These are phyloP conservation scores for Cyclotella cryptica DNA, from an alignment of 108 stramenopile genomes.

Conservation along the genomic window DNA sequence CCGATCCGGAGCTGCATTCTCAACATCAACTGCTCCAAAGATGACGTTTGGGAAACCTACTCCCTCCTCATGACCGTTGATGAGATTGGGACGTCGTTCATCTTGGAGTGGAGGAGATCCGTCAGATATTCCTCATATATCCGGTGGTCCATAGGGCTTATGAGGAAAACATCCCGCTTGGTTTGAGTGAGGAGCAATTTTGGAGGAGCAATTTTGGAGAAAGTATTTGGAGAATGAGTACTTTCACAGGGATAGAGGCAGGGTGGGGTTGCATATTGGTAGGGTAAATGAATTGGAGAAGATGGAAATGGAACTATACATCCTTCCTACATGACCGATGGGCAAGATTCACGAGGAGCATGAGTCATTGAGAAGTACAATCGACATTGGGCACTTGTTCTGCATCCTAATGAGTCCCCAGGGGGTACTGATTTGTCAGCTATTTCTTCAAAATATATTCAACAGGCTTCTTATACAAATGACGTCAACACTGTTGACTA, in stretches of 20 bases:
- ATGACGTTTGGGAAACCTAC: constrained; percentile 90
- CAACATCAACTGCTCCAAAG: constrained; percentile 85
- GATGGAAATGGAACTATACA: constrained; percentile 56
- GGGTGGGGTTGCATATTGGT: constrained; percentile 62
- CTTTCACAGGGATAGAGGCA: constrained; percentile 90
- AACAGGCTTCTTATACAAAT: constrained; percentile 20
- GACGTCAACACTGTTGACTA: constrained; percentile 64
- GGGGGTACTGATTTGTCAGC: constrained; percentile 62
- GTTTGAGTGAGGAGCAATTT: constrained; percentile 86
- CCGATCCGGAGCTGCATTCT: constrained; percentile 78
- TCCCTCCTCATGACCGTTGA: constrained; percentile 44
- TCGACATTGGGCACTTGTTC: constrained; percentile 88
- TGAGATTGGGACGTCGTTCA: constrained; percentile 37
- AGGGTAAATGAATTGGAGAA: constrained; percentile 40
- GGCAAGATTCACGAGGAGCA: constrained; percentile 63
- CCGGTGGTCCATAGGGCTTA: constrained; percentile 91
- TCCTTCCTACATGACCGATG: constrained; percentile 52
- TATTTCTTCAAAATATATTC: constrained; percentile 57
- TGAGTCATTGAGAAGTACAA: constrained; percentile 88
- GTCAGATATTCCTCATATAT: constrained; percentile 91
- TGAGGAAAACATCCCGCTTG: constrained; percentile 91
- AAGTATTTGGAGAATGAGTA: constrained; percentile 88
- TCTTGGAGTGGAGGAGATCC: constrained; percentile 82
- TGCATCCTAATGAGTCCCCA: constrained; percentile 84
- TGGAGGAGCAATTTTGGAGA: too few relatives aligned